phyloP scores from a whole-genome alignment of 2,329 filamentous ascomycete species.

The Zymoseptoria tritici region DNA sequence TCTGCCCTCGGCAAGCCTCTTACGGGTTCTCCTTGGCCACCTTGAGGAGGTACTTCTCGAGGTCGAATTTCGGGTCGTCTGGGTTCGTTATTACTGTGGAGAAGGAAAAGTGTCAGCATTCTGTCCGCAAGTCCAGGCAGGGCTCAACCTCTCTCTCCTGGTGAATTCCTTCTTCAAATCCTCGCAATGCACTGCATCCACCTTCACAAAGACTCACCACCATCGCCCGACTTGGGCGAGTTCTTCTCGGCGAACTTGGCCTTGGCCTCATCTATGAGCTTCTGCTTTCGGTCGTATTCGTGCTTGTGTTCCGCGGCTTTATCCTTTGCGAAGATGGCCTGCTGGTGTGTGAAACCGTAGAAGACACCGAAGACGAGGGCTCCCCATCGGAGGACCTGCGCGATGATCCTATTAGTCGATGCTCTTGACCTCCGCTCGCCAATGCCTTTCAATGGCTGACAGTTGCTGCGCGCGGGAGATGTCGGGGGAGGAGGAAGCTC shows the following conservation, averaged over 20 bases:
- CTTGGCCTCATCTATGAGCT: slow-evolving; percentile 89
- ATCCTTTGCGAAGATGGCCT: slow-evolving; percentile 64
- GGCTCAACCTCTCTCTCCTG: neutral
- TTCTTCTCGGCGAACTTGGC: slow-evolving; percentile 79
- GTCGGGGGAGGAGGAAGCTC: slow-evolving; percentile 33
- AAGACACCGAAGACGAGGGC: slow-evolving; percentile 85
- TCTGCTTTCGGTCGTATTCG: slow-evolving; percentile 85
- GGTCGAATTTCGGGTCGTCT: slow-evolving; percentile 82
- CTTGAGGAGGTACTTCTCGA: slow-evolving; percentile 70
- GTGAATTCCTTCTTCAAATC: neutral
- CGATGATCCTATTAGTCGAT: neutral
- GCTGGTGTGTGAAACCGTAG: slow-evolving; percentile 94
- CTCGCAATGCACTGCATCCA: neutral
- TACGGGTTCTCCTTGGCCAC: slow-evolving; percentile 40
- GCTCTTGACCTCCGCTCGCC: neutral
- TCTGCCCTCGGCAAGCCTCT: neutral
- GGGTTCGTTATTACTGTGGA: slow-evolving; percentile 63
- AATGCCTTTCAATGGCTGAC: slow-evolving; percentile 4
- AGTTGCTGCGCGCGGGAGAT: neutral
- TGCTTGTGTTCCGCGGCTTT: slow-evolving; percentile 63
- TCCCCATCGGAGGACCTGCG: slow-evolving; percentile 91
- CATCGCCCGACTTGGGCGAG: slow-evolving; percentile 39
- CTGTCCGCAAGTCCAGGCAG: neutral
- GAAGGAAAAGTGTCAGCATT: slow-evolving; percentile 4
- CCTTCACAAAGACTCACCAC: slow-evolving; percentile 17